Conservation (phyloP, 768 basidiomycete species). For the Fistulinella prunicolor region DNA sequence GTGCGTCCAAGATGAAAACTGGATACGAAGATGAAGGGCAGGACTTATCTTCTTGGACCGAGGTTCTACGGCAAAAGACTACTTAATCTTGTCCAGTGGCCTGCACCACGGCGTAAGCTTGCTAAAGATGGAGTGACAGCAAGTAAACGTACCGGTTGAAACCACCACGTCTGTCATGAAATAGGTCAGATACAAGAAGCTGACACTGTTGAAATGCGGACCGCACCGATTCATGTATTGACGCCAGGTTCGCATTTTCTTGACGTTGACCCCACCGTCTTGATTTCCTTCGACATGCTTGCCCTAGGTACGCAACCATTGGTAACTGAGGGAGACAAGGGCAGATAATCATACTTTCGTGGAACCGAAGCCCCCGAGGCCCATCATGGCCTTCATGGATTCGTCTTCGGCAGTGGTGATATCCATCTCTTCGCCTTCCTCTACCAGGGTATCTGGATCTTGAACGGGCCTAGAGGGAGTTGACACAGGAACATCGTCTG, state of each 20-base stretch:
- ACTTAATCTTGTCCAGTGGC: constrained; percentile 95
- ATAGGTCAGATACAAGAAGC: constrained; percentile 10
- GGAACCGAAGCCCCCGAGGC: constrained; percentile 79
- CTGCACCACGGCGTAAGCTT: constrained; percentile 40
- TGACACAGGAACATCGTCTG: constrained; percentile 10
- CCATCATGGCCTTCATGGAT: constrained; percentile 90
- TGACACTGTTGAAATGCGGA: neutral
- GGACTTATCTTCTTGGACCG: constrained; percentile 16
- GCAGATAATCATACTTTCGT: constrained; percentile 68
- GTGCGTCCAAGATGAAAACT: constrained; percentile 12
- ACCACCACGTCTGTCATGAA: constrained; percentile 63
- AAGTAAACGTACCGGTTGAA: constrained; percentile 64
- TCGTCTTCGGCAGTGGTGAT: constrained; percentile 66
- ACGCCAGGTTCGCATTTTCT: constrained; percentile 88
- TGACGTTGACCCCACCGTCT: constrained; percentile 61
- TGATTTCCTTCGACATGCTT: constrained; percentile 83
- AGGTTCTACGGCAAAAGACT: constrained; percentile 9
- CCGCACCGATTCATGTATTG: constrained; percentile 96
- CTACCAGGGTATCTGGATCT: constrained; percentile 44
- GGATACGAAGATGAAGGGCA: constrained; percentile 4
- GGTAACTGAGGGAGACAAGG: neutral
- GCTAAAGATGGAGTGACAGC: neutral
- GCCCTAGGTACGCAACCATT: constrained; percentile 45
- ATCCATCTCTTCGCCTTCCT: constrained; percentile 50
- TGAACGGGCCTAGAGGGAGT: constrained; percentile 32